Percentiles rank a stretch among this genome's conserved stretches.
These are phyloP conservation scores for Diaporthe sp. DNA, from an alignment of 2,329 filamentous ascomycete genomes.

Conservation along the genomic window DNA sequence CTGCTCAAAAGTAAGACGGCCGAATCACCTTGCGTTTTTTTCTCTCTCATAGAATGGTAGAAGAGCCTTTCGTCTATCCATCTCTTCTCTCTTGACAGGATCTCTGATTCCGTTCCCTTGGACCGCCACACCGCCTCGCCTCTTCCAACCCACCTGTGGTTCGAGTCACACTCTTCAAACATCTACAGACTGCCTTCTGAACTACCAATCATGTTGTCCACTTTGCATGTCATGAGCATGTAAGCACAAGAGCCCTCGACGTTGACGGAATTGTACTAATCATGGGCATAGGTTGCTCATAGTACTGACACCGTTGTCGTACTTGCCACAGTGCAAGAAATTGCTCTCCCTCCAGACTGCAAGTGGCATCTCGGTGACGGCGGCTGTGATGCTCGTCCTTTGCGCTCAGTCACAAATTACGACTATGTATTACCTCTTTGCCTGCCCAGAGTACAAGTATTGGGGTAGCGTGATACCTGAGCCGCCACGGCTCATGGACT, in stretches of 20 bases:
- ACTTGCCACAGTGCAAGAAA: background rate
- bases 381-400: background rate
- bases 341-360: background rate
- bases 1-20: background rate
- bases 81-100: background rate
- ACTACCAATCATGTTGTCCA: background rate
- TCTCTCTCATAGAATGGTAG: background rate
- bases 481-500: slow-evolving; percentile 11
- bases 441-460: slow-evolving; percentile 1
- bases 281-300: background rate
- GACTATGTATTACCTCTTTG: slow-evolving; percentile 1
- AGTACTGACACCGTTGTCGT: background rate
- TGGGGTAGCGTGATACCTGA: background rate
- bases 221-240: slow-evolving; percentile 8
- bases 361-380: slow-evolving; percentile 7
- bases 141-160: background rate
- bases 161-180: background rate
- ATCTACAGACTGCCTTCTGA: background rate
- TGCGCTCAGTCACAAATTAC: slow-evolving; percentile 7
- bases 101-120: background rate
- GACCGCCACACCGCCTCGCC: background rate
- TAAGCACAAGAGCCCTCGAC: background rate
- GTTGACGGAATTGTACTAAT: background rate
- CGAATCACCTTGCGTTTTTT: background rate
- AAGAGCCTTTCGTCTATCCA: background rate